Conservation (phyloP, 495 filamentous ascomycete species). For the Beverwykella pulmonaria region DNA sequence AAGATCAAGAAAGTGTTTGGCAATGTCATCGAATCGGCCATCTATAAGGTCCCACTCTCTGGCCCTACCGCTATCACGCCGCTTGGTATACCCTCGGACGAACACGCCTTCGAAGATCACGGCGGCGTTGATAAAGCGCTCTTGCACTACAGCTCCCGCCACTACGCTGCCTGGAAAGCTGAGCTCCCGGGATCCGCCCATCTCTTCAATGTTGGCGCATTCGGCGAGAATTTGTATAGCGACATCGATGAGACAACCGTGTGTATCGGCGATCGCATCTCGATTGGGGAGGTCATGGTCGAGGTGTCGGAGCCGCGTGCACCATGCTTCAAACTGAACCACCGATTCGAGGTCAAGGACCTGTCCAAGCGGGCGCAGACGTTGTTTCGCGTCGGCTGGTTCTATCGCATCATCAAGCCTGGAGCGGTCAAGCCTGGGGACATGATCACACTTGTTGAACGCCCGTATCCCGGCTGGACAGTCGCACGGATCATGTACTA, state of each 20-base stretch:
- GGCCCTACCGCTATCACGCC: constrained; percentile 49
- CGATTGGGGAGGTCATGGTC: constrained; percentile 48
- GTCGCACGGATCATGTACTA: constrained; percentile 60
- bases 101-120: constrained; percentile 60
- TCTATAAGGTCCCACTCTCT: constrained; percentile 53
- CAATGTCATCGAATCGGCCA: constrained; percentile 50
- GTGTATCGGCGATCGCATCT: constrained; percentile 59
- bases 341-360: constrained; percentile 48
- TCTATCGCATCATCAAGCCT: constrained; percentile 54
- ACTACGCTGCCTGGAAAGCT: constrained; percentile 54
- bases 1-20: constrained; percentile 54
- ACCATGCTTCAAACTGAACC: constrained; percentile 39
- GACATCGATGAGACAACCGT: constrained; percentile 59
- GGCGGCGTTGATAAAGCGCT: constrained; percentile 60
- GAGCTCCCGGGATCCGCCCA: constrained; percentile 51
- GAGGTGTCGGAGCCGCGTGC: constrained; percentile 27
- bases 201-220: constrained; percentile 54
- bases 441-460: constrained; percentile 50
- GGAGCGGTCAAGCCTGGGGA: constrained; percentile 54
- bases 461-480: constrained; percentile 56
- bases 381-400: constrained; percentile 56
- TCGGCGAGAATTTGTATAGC: constrained; percentile 62
- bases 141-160: constrained; percentile 58
- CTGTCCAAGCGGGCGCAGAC: constrained; percentile 58
- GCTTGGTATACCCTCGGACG: constrained; percentile 56